Conservation (phyloP, 2,329 filamentous ascomycete species). For the Venturia carpophila region DNA sequence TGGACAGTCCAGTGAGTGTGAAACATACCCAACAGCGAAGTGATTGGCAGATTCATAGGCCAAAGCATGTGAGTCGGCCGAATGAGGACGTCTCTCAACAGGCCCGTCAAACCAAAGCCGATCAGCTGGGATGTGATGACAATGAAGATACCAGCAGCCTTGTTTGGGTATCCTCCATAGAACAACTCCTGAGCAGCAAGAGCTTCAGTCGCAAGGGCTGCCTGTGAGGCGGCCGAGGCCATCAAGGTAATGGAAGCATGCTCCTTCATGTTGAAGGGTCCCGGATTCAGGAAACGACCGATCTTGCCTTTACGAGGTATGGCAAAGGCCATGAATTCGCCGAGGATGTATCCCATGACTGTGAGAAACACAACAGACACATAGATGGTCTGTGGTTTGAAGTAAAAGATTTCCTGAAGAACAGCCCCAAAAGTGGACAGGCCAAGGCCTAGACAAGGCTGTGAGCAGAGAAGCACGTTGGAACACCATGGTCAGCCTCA, state of each 20-base stretch:
- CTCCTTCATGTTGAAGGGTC: slow-evolving; percentile 33
- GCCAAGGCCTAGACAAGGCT: slow-evolving; percentile 17
- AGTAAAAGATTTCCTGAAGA: slow-evolving; percentile 40
- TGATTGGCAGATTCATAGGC: slow-evolving; percentile 20
- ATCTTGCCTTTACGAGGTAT: slow-evolving; percentile 32
- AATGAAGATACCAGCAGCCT: slow-evolving; percentile 18
- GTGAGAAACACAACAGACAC: slow-evolving; percentile 40
- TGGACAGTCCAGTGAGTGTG: slow-evolving; percentile 7
- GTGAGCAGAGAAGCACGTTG: not conserved
- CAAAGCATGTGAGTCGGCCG: slow-evolving; percentile 21
- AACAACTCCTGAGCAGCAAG: slow-evolving; percentile 20
- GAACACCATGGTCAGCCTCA: not conserved
- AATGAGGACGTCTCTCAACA: slow-evolving; percentile 19
- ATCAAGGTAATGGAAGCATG: slow-evolving; percentile 25
- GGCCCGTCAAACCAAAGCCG: slow-evolving; percentile 21
- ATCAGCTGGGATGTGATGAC: slow-evolving; percentile 20
- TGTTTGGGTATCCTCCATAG: slow-evolving; percentile 17
- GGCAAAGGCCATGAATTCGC: slow-evolving; percentile 32
- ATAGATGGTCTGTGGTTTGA: slow-evolving; percentile 41
- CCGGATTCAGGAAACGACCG: slow-evolving; percentile 35
- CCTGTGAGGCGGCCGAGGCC: slow-evolving; percentile 19
- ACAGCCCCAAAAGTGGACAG: slow-evolving; percentile 22
- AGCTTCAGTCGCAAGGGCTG: slow-evolving; percentile 19
- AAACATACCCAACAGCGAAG: slow-evolving; percentile 14
- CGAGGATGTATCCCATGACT: slow-evolving; percentile 39